Evolutionary conservation across 2,329 filamentous ascomycete species (phyloP), one percentile per base, ranked within the genome.

Genomic region (Aspergillus sp.): DNA sequence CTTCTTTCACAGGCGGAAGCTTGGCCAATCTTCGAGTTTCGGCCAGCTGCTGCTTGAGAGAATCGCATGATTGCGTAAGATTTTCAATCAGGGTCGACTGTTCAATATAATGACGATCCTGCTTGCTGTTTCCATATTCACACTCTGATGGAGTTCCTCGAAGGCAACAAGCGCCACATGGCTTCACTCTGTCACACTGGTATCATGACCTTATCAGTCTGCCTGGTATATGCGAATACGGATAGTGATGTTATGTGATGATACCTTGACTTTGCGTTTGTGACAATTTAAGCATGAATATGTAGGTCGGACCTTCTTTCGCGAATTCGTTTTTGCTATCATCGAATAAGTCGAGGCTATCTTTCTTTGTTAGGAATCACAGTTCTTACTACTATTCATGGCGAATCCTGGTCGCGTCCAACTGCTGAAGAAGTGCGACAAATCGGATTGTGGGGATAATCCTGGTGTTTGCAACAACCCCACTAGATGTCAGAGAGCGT

Each of bases 261-360:
- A 26, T 54, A 62, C 59, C 56, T 62, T 62, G n/a, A 62, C 58
- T 52, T 62, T 62, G 41, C 59, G 58, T 49, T 56, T 61, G 39
- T 59, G 57, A 43, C 59, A 62, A 32, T 50, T 57, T 27, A 61
- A 48, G 40, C 59, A 62, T 10, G 59, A 61, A 38, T 60, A 56
- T 27, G 58, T 60, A 45, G 59, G 58, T 38, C 59, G 57, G 38
- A 47, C 54, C 40, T 61, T 61, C 45, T 55, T 58, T 32, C 51
- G 49, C 29, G 44, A 29, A 34, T 42, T 40, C 30, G 45, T 34
- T 37, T 49, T 48, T 13, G 43, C 33, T 32, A 40, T 30, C n/a
- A 33, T 11, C 2, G 31, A 33, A 12, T 13, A 31, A 8, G 19
- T 19, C 19, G 19, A 19, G 19, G 4, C 19, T 4, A 29, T 36